phyloP scores from a whole-genome alignment of 2,329 filamentous ascomycete genomes.

The Davidsoniella virescens region DNA sequence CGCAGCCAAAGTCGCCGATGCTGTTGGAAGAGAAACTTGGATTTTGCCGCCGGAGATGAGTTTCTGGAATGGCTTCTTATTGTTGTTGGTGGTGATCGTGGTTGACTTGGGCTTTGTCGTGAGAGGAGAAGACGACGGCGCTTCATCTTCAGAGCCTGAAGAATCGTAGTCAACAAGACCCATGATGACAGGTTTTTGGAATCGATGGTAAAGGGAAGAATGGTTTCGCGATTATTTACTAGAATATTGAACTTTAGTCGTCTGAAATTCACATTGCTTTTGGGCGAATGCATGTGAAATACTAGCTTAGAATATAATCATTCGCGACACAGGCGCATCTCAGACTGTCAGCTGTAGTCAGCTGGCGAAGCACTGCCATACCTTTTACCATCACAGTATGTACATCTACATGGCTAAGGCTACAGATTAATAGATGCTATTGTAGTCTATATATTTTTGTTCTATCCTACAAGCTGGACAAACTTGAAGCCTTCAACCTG shows the following conservation, averaged over 20 bases:
- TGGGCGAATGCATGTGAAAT: too few relatives aligned
- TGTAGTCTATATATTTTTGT: not conserved
- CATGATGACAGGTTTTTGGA: constrained; percentile 31
- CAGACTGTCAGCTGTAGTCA: too few relatives aligned
- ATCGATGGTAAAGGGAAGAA: not conserved
- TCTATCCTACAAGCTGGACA: constrained; percentile 16
- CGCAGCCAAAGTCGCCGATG: constrained; percentile 23
- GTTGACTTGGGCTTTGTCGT: constrained; percentile 18
- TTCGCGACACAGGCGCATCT: too few relatives aligned
- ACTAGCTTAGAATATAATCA: too few relatives aligned
- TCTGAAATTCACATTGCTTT: too few relatives aligned
- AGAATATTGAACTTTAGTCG: not conserved
- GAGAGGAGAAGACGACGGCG: constrained; percentile 19
- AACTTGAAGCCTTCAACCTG: constrained; percentile 28
- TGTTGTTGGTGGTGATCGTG: constrained; percentile 17
- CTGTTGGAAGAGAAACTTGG: constrained; percentile 54
- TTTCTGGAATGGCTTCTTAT: constrained; percentile 53
- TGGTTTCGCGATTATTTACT: not conserved
- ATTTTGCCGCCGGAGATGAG: constrained; percentile 77
- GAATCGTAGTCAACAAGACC: constrained; percentile 62
- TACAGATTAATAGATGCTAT: too few relatives aligned
- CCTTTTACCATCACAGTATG: too few relatives aligned
- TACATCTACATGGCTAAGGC: too few relatives aligned
- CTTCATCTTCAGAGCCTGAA: constrained; percentile 57
- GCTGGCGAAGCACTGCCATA: too few relatives aligned